These are phyloP conservation scores for Apiospora saccharicola DNA, from an alignment of 2,329 filamentous ascomycete species.

Conservation along the genomic window DNA sequence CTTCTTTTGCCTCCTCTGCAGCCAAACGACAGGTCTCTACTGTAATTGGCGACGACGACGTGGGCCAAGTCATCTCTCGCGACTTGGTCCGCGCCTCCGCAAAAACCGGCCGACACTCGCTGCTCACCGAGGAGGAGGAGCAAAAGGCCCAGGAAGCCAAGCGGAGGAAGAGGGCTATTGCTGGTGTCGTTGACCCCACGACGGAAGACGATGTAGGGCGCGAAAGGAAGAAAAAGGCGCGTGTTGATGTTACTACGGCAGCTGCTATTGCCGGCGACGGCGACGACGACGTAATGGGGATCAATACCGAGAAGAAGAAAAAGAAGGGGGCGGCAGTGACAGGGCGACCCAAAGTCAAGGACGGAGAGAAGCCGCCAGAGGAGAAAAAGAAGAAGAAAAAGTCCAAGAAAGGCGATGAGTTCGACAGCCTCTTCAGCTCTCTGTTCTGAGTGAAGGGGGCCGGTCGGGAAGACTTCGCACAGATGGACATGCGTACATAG, in stretches of 20 bases:
- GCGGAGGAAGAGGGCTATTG: conserved; percentile 24
- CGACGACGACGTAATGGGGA: no score
- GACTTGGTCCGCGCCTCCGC: conserved; percentile 32
- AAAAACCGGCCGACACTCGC: neutral
- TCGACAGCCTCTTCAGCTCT: conserved; percentile 76
- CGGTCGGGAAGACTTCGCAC: neutral
- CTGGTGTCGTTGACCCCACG: neutral
- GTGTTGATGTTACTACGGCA: no score
- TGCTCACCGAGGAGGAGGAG: neutral
- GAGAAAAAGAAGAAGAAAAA: conserved; percentile 62
- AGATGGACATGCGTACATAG: neutral
- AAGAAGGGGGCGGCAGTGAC: neutral
- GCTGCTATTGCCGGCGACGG: neutral
- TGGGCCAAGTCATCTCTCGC: conserved; percentile 36
- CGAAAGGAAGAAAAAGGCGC: neutral
- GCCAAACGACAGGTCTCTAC: neutral
- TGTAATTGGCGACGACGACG: neutral
- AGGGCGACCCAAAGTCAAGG: neutral
- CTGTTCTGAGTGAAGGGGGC: conserved; percentile 49
- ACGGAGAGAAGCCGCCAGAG: neutral
- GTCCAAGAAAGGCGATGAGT: conserved; percentile 67
- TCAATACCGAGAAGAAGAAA: neutral
- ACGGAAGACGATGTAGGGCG: neutral
- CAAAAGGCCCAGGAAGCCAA: neutral
- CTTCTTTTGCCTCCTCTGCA: neutral